These are phyloP conservation scores for Elsinoe batatas DNA, from an alignment of 2,329 filamentous ascomycete genomes.

Conservation along the genomic window DNA sequence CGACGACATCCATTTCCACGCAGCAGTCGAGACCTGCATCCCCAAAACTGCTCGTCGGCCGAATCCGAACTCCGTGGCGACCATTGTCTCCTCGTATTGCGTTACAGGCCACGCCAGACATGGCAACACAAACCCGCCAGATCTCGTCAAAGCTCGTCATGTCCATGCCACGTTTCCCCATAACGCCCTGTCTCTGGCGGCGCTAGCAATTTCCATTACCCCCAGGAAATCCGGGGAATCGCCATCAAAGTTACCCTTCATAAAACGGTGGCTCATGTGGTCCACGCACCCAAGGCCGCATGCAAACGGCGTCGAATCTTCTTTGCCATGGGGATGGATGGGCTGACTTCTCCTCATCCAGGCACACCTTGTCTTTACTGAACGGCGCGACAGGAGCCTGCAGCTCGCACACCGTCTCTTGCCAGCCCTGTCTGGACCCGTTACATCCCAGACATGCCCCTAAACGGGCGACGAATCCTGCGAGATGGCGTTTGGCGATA, in stretches of 20 bases:
- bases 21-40: too few relatives aligned
- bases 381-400: not conserved
- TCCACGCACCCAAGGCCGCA: not conserved
- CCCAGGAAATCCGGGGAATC: slow-evolving; percentile 1
- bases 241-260: not conserved
- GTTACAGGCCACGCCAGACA: not conserved
- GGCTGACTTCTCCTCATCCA: not conserved
- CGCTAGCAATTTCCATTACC: not conserved
- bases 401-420: not conserved
- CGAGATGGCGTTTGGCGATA: not conserved
- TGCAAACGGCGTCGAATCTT: slow-evolving; percentile 8
- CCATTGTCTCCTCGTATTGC: slow-evolving; percentile 2
- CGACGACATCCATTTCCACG: not conserved
- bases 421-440: not conserved
- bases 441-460: not conserved
- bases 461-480: not conserved
- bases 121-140: not conserved
- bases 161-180: slow-evolving; percentile 7
- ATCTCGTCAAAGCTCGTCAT: slow-evolving; percentile 5
- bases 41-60: not conserved
- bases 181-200: not conserved
- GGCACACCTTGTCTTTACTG: not conserved
- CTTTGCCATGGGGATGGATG: not conserved
- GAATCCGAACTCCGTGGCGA: slow-evolving; percentile 5
- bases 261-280: not conserved